Base-by-base conservation (phyloP, 2,329 filamentous ascomycete species). In the Gyromitra esculenta region DNA sequence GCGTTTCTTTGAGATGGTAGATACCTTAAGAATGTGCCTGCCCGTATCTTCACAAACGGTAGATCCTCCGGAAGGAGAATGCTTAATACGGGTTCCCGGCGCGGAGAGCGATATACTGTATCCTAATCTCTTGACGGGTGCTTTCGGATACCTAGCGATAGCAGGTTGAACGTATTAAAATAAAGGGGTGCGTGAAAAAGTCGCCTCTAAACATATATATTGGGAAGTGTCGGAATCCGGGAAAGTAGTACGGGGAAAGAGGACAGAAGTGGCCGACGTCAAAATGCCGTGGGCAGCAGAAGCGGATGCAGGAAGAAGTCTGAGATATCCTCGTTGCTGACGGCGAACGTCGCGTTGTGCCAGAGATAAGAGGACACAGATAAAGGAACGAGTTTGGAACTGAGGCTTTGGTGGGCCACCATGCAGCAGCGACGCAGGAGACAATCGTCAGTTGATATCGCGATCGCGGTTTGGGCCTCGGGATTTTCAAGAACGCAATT, bases 371-470 rank as follows among this genome's bases (percentile, higher is more conserved):
- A 62, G 37, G 59, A 43, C 13, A 25, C 41, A 74, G 72, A 75
- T 70, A 75, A 70, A 70, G 48, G 65, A 64, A 75, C 66, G 37
- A 56, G 37, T 71, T 63, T 31, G 21, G 50, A 56, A 48, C 57
- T 71, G 59, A 57, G 65, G 59, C 65, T n/a, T 70, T 13, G 39
- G 25, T 56, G 8, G 18, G 43, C 35, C 57, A 21, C 18, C 54
- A 69, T 69, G 66, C 66, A 66, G 66, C 66, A 66, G 63, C 63
- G 39, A 60, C 59, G 63, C 43, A 70, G 59, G 65, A 69, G 59
- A 35, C 65, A 75, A 75, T 75, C 72, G 66, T 50, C 48, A 70
- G 48, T 57, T 70, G 72, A 65, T 71, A 75, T 75, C 60, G 62
- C 39, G 66, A 75, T 75, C 72, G 72, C 54, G 60, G 71, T 75